Conservation (phyloP, 306 rosid genomes). For the Cicer chorassanicum region DNA sequence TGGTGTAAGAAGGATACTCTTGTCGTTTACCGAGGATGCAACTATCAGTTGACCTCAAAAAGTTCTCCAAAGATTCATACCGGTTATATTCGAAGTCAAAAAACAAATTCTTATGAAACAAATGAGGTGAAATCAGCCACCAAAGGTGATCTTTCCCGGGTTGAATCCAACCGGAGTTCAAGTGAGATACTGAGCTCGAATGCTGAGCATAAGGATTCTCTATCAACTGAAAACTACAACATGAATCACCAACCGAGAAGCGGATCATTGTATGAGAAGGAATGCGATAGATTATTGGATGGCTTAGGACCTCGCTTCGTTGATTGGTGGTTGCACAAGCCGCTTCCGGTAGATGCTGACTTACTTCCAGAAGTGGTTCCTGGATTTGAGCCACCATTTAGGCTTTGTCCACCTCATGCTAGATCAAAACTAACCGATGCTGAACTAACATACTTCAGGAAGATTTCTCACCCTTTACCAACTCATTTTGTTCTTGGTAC, state of each 20-base stretch:
- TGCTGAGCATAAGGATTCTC: conserved; percentile 37
- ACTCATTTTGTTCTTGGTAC: conserved; percentile 88
- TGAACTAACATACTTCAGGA: conserved; percentile 75
- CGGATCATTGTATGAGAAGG: conserved; percentile 79
- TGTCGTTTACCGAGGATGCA: conserved; percentile 73
- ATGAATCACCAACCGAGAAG: conserved; percentile 41
- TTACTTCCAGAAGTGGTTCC: conserved; percentile 80
- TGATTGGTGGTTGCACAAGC: conserved; percentile 96
- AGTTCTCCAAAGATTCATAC: conserved; percentile 43
- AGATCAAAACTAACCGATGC: conserved; percentile 59
- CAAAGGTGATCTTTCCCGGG: conserved; percentile 24
- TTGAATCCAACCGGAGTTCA: conserved; percentile 35
- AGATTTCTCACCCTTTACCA: conserved; percentile 71
- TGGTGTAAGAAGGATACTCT: conserved; percentile 72
- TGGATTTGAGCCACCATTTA: conserved; percentile 68
- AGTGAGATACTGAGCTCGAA: conserved; percentile 42
- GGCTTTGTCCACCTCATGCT: conserved; percentile 70
- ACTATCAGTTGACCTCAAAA: conserved; percentile 45
- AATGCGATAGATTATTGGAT: conserved; percentile 77
- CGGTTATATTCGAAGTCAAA: conserved; percentile 37
- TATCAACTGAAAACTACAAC: conserved; percentile 37
- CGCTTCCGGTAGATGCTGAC: conserved; percentile 93
- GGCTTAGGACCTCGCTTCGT: conserved; percentile 86
- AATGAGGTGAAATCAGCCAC: conserved; percentile 43
- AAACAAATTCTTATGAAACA: conserved; percentile 33